Conservation (phyloP, 305 asterid species). For the Galium porrigens region DNA sequence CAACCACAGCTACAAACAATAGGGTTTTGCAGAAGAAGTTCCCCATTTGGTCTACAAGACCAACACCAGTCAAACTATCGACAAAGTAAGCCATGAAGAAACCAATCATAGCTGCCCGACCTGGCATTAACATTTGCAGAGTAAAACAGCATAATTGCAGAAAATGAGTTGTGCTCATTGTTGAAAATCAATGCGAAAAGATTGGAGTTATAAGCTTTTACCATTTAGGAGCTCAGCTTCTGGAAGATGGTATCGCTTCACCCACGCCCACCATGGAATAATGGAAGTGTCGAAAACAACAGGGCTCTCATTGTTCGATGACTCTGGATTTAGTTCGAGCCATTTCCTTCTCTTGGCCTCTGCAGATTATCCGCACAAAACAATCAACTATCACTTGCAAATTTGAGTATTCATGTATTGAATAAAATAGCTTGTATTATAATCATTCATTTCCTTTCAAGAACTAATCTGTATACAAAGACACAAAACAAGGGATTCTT, state of each 20-base stretch:
- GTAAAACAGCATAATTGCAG: neutral
- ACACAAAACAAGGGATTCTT: neutral
- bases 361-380: conserved; percentile 22
- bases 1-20: conserved; percentile 55
- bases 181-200: neutral
- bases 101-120: conserved; percentile 96
- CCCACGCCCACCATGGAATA: conserved; percentile 98
- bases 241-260: conserved; percentile 86
- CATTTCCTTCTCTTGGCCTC: conserved; percentile 91
- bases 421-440: neutral
- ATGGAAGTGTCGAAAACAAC: conserved; percentile 66
- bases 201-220: conserved; percentile 16
- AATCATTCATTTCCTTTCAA: neutral
- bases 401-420: neutral
- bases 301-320: conserved; percentile 56
- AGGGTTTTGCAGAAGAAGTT: conserved; percentile 86
- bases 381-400: neutral
- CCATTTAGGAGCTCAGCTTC: conserved; percentile 97
- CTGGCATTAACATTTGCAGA: conserved; percentile 29
- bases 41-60: conserved; percentile 87
- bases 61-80: conserved; percentile 78
- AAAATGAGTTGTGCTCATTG: neutral
- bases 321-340: conserved; percentile 59
- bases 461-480: neutral
- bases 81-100: conserved; percentile 95